Conservation (phyloP, 2,329 filamentous ascomycete genomes). For the Zopfia rhizophila region DNA sequence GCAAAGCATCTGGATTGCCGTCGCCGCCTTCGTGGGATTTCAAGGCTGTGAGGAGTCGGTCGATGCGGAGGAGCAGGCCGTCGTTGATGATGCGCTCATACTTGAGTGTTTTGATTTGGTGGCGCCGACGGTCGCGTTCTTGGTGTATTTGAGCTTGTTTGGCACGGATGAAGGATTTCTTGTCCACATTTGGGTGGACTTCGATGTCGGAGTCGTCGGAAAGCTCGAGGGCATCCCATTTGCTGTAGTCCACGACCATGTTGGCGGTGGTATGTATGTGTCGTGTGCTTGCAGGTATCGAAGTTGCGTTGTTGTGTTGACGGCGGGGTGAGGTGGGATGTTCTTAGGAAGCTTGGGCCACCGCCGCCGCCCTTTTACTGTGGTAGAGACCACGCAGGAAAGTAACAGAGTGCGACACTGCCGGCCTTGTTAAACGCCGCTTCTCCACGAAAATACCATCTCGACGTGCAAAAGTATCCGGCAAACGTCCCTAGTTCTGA, state of each 20-base stretch:
- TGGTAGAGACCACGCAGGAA: too few species aligned
- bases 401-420: too few species aligned
- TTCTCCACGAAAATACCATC: too few species aligned
- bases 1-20: conserved; percentile 73
- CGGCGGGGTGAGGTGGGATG: conserved; percentile 4
- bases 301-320: not conserved
- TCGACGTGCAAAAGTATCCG: too few species aligned
- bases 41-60: conserved; percentile 77
- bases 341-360: conserved; percentile 5
- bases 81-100: conserved; percentile 96
- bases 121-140: conserved; percentile 84
- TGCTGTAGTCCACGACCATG: conserved; percentile 76
- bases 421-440: too few species aligned
- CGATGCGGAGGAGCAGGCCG: conserved; percentile 85
- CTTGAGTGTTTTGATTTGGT: conserved; percentile 89
- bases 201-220: conserved; percentile 98
- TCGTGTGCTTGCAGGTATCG: not conserved
- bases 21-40: conserved; percentile 77
- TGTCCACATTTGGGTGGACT: conserved; percentile 98
- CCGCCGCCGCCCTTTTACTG: too few species aligned
- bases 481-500: too few species aligned
- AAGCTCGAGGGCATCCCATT: conserved; percentile 91
- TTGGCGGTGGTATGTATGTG: conserved; percentile 10
- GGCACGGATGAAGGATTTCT: conserved; percentile 96
- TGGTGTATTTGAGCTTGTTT: conserved; percentile 98